Evolutionary conservation across 768 basidiomycete genomes (phyloP).

Genomic region (Megacollybia marginata): DNA sequence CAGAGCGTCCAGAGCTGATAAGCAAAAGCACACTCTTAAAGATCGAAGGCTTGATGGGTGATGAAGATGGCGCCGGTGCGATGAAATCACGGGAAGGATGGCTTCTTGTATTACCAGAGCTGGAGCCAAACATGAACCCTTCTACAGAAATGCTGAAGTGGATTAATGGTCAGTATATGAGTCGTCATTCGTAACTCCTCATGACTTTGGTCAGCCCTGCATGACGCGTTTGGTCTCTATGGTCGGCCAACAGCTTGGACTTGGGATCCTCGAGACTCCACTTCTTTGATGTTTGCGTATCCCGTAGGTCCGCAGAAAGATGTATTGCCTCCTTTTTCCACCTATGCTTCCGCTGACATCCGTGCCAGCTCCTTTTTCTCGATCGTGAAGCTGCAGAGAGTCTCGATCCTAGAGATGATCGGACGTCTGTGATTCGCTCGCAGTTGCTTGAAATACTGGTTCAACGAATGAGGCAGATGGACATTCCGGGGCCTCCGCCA

Average conservation of each 20-base stretch:
- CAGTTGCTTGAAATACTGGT: slow-evolving; percentile 54
- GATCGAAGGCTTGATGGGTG: slow-evolving; percentile 77
- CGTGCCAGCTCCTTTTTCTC: slow-evolving; percentile 69
- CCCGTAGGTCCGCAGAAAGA: slow-evolving; percentile 80
- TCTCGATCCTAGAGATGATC: slow-evolving; percentile 72
- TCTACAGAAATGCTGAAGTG: slow-evolving; percentile 86
- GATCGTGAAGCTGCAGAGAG: slow-evolving; percentile 75
- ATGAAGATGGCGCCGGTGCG: slow-evolving; percentile 58
- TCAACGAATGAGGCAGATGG: slow-evolving; percentile 50
- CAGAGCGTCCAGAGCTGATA: slow-evolving; percentile 90
- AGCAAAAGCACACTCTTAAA: slow-evolving; percentile 87
- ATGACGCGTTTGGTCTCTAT: slow-evolving; percentile 83
- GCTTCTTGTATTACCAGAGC: slow-evolving; percentile 87
- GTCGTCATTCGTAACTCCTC: background rate
- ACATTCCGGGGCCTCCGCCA: slow-evolving; percentile 10
- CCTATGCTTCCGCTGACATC: background rate
- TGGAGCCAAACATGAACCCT: slow-evolving; percentile 45
- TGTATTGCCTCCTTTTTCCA: slow-evolving; percentile 30
- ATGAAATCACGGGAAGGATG: slow-evolving; percentile 77
- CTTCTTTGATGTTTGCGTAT: slow-evolving; percentile 90
- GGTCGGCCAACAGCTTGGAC: slow-evolving; percentile 81
- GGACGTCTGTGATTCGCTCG: slow-evolving; percentile 62
- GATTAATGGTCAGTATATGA: slow-evolving; percentile 56
- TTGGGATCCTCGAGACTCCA: slow-evolving; percentile 82
- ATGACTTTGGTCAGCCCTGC: slow-evolving; percentile 46